A percentile compares a stretch with the other conserved stretches of the same genome.
These are phyloP conservation scores for Kluyveromyces lactis DNA, from an alignment of 805 yeast genomes.

Conservation along the genomic window DNA sequence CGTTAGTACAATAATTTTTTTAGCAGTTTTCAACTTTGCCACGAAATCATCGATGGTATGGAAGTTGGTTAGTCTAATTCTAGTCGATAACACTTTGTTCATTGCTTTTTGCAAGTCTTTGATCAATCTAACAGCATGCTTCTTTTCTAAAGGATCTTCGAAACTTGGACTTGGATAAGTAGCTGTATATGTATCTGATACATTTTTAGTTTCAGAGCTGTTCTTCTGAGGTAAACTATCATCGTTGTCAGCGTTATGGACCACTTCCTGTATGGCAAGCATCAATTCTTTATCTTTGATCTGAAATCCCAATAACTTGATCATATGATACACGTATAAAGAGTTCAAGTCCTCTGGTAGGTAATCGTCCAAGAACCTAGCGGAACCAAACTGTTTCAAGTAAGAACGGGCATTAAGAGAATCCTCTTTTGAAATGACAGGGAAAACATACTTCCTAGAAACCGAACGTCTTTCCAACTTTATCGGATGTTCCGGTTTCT, in stretches of 20 bases:
- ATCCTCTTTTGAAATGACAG: slow-evolving; percentile 34
- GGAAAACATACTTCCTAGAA: slow-evolving; percentile 29
- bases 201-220: slow-evolving; percentile 6
- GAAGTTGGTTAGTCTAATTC: slow-evolving; percentile 48
- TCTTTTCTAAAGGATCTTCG: slow-evolving; percentile 35
- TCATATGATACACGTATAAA: slow-evolving; percentile 47
- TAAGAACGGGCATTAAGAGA: slow-evolving; percentile 41
- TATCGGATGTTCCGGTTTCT: slow-evolving; percentile 12
- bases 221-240: slow-evolving; percentile 11
- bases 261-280: slow-evolving; percentile 20
- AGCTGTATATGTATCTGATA: not conserved
- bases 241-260: slow-evolving; percentile 11
- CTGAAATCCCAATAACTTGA: slow-evolving; percentile 57
- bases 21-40: slow-evolving; percentile 43
- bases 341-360: slow-evolving; percentile 54
- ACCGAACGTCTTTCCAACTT: slow-evolving; percentile 20
- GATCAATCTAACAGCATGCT: slow-evolving; percentile 39
- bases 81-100: slow-evolving; percentile 47
- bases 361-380: slow-evolving; percentile 50
- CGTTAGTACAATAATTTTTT: slow-evolving; percentile 63
- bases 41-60: slow-evolving; percentile 52
- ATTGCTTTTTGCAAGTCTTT: slow-evolving; percentile 55
- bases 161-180: slow-evolving; percentile 17
- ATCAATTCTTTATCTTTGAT: slow-evolving; percentile 30
- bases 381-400: slow-evolving; percentile 53